Evolutionary conservation across 352 stramenopile genomes (phyloP).

Genomic region (Phytophthora quininea): DNA sequence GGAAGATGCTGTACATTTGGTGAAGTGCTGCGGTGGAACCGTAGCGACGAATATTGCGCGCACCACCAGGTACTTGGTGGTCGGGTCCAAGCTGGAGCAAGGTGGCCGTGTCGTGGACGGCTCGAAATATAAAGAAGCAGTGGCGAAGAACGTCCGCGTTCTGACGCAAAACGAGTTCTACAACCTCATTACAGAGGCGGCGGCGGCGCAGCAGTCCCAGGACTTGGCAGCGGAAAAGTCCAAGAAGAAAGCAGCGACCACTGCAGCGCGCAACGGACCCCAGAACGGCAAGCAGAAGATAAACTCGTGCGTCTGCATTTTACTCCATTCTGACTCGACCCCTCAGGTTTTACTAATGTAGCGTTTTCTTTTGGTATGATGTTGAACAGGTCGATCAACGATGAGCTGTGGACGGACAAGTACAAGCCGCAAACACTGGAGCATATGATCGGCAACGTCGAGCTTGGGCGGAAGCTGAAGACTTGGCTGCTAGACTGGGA

Average conservation of each 20-base stretch:
- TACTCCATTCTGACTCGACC: too few species aligned
- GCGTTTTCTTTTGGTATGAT: slow-evolving; percentile 9
- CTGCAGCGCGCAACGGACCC: slow-evolving; percentile 15
- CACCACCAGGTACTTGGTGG: slow-evolving; percentile 80
- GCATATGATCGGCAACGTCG: slow-evolving; percentile 95
- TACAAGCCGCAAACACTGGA: slow-evolving; percentile 92
- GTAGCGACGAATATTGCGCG: slow-evolving; percentile 70
- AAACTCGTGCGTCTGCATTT: slow-evolving; percentile 30
- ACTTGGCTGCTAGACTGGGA: slow-evolving; percentile 88
- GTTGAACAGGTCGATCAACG: slow-evolving; percentile 43
- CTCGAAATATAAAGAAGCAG: slow-evolving; percentile 92
- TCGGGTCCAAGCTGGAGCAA: slow-evolving; percentile 70
- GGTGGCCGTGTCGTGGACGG: slow-evolving; percentile 59
- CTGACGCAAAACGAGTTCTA: slow-evolving; percentile 89
- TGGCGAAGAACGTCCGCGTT: slow-evolving; percentile 83
- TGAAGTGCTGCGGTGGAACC: slow-evolving; percentile 78
- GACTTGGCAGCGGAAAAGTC: slow-evolving; percentile 66
- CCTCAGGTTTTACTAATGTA: neutral
- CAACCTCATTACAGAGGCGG: slow-evolving; percentile 80
- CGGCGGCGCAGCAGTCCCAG: slow-evolving; percentile 69
- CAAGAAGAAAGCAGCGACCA: slow-evolving; percentile 53
- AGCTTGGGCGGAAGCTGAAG: slow-evolving; percentile 88
- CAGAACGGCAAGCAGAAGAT: slow-evolving; percentile 69
- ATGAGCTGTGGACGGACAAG: slow-evolving; percentile 96
- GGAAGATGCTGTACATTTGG: slow-evolving; percentile 73